These are phyloP conservation scores for Xenoacremonium recifei DNA, from an alignment of 2,329 filamentous ascomycete genomes.

Conservation along the genomic window DNA sequence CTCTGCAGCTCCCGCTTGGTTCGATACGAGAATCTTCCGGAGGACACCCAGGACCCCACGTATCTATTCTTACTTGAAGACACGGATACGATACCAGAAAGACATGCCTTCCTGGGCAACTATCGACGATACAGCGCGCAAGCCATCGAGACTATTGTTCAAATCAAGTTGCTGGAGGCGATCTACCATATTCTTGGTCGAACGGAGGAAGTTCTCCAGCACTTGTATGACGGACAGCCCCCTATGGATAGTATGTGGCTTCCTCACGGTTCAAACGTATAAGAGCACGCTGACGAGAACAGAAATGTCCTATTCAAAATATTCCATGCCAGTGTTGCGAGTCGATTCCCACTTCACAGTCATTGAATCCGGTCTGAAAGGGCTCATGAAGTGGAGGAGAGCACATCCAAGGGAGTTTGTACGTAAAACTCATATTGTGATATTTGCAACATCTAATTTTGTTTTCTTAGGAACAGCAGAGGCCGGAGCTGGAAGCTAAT, in stretches of 20 bases:
- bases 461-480: constrained; percentile 46
- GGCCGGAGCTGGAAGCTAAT: constrained; percentile 57
- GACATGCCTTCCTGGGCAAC: constrained; percentile 93
- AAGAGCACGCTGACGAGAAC: constrained; percentile 1
- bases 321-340: constrained; percentile 69
- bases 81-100: constrained; percentile 89
- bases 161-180: constrained; percentile 78
- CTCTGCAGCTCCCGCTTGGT: constrained; percentile 81
- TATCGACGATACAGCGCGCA: constrained; percentile 88
- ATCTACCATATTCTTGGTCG: constrained; percentile 82
- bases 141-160: constrained; percentile 83
- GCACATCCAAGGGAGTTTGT: constrained; percentile 30
- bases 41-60: constrained; percentile 77
- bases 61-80: constrained; percentile 85
- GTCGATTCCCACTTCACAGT: constrained; percentile 89
- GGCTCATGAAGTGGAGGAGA: constrained; percentile 75
- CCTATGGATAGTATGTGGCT: constrained; percentile 60
- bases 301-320: constrained; percentile 64
- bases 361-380: constrained; percentile 84
- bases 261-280: neutral
- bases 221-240: constrained; percentile 70
- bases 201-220: constrained; percentile 70
- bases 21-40: constrained; percentile 82
- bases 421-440: constrained; percentile 6
- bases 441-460: constrained; percentile 16